Evolutionary conservation across 495 filamentous ascomycete species (phyloP).

Genomic region (Neurospora discreta): DNA sequence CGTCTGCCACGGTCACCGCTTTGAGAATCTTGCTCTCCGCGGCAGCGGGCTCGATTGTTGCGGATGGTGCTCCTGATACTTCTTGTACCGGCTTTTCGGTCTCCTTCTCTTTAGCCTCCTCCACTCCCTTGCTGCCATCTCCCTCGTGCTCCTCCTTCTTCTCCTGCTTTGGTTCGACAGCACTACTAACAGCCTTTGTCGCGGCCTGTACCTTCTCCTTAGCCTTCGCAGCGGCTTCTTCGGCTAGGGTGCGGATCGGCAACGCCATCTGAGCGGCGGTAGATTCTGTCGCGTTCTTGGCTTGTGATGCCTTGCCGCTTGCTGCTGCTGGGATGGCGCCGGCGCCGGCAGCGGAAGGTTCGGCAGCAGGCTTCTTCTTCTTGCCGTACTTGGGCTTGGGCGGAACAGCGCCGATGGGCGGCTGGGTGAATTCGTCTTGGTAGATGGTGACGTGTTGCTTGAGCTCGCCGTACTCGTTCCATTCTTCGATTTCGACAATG

Average conservation of each 20-base stretch:
- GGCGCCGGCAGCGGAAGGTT: conserved; percentile 18
- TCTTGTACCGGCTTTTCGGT: neutral
- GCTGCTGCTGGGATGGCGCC: conserved; percentile 21
- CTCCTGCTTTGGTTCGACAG: conserved; percentile 13
- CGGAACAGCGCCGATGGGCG: conserved; percentile 24
- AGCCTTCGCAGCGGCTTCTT: conserved; percentile 59
- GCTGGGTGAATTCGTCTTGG: conserved; percentile 43
- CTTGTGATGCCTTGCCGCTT: conserved; percentile 4
- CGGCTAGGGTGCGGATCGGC: conserved; percentile 52
- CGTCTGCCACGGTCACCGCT: neutral
- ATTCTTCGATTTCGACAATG: conserved; percentile 88
- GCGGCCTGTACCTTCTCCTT: conserved; percentile 36
- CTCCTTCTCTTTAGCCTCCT: neutral
- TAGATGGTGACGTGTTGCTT: conserved; percentile 63
- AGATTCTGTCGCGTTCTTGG: conserved; percentile 7
- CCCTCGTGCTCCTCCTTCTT: conserved; percentile 7
- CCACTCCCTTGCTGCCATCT: neutral
- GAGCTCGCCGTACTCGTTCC: conserved; percentile 97
- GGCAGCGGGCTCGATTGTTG: neutral
- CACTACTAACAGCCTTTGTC: conserved; percentile 27
- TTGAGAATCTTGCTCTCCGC: neutral
- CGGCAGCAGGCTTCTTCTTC: conserved; percentile 13
- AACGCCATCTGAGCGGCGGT: conserved; percentile 24
- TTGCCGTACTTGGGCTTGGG: conserved; percentile 22
- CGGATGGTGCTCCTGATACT: neutral